Base-by-base conservation (phyloP, 352 stramenopile genomes). In the Phytophthora cactorum region DNA sequence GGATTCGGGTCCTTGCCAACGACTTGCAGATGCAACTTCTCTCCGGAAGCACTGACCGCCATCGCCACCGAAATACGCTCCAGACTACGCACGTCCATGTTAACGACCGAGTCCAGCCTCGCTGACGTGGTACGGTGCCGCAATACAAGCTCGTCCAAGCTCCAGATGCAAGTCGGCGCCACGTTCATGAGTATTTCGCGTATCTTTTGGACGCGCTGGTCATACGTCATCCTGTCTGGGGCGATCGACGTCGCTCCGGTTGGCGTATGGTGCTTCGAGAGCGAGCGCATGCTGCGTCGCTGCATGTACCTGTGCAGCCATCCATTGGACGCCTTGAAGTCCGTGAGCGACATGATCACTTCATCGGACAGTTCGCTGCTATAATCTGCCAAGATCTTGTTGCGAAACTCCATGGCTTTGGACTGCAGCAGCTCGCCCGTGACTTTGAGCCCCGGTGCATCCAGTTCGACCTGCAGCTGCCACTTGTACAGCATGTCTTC, bases 401-500 rank as follows among this genome's bases (percentile, higher is more conserved):
- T 88, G 11, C 86, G 80, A 52, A 92, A 92, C 63, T 94, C 84
- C 64, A 94, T 87, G 0, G 86, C 86, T 54, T 92, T 94, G 12
- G 74, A 84, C 67, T 94, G 84, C 29, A 94, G 49, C 36, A 94
- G 43, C 31, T 94, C 86, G 7, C 86, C 86, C 2, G 86, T 94
- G 56, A 94, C 78, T 57, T 92, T 92, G 0, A 91, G 34, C 5
- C 68, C 78, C 5, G 86, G 84, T 3, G 79, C 75, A 63, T 90
- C 79, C 43, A 89, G 76, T 47, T 94, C 86, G 1, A 91, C 74
- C 59, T 94, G 86, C 28, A 94, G 74, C 66, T 94, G 86, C 86
- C 86, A 94, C 60, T 92, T 92, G 72, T 91, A 89, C 32, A 94
- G 74, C 84, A 91, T 94, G 29, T 94, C 86, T 50, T 94, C 86